Evolutionary conservation across 2,329 filamentous ascomycete species (phyloP), one percentile per base, ranked within the genome.

Genomic region (Neonectria coccinea): DNA sequence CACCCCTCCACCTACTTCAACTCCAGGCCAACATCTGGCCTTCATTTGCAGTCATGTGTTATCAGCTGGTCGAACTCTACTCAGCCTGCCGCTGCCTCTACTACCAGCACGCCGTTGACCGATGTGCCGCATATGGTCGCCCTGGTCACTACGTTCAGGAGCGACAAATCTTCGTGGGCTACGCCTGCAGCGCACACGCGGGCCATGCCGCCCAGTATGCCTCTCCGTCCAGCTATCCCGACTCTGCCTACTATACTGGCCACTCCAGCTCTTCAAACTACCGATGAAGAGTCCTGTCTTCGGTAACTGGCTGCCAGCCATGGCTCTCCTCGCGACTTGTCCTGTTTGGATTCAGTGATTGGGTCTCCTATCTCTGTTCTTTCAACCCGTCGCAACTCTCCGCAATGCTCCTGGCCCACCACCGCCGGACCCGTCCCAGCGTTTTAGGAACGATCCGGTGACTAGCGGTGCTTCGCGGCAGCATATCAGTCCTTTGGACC

Each of bases 1-100:
- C 29, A 56, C 44, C 48, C 60, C 45, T 53, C 52, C 62, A 57
- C 59, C 44, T 50, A 47, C 53, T 18, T 36, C 70, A 56, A 64
- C 56, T 41, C 59, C 64, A 63, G 58, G 64, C 67, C 65, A 70
- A 65, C 45, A 62, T 56, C 60, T 55, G 59, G 55, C 53, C 67
- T 54, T 51, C 45, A 36, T 68, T 52, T 57, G 27, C 56, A 78
- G 84, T 70, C 66, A 97, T 97, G 94, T 97, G 94, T 76, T 94
- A 93, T 76, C 92, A 94, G 81, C 81, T 97, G 67, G 84, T 95
- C 73, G 94, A 97, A 79, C 86, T 92, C 64, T 97, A 94, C 83
- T 90, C 93, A 59, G 92, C 91, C 60, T 97, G 94, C 85, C 88
- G 89, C 68, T 97, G 94, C 81, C 85, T 95, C 72, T 97, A 97